phyloP scores from a whole-genome alignment of 495 filamentous ascomycete species.

The Podospora tetraspora region DNA sequence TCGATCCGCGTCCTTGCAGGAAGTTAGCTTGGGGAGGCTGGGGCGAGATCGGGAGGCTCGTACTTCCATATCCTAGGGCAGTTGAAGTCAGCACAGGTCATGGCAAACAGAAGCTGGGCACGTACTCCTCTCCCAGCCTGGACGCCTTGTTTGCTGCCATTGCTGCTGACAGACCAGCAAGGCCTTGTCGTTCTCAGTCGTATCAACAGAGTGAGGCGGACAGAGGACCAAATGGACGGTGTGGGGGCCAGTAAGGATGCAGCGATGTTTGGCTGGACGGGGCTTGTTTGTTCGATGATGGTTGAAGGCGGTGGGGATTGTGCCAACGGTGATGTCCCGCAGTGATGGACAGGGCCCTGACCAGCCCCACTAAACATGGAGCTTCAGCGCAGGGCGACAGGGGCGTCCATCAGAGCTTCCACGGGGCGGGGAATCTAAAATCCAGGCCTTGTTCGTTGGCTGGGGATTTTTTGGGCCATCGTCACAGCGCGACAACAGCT shows the following conservation, averaged over 20 bases:
- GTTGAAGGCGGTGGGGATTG: conserved; percentile 21
- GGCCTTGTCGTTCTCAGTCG: background rate
- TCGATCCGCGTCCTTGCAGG: conserved; percentile 55
- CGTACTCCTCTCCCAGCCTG: conserved; percentile 96
- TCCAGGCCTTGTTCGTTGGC: conserved; percentile 10
- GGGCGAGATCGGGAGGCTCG: conserved; percentile 35
- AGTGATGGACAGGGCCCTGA: background rate
- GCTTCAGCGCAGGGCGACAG: conserved; percentile 1
- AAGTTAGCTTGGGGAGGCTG: conserved; percentile 10
- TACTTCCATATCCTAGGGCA: conserved; percentile 88
- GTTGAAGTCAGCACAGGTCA: conserved; percentile 5
- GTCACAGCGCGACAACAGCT: background rate
- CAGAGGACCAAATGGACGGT: conserved; percentile 12
- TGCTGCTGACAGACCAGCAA: conserved; percentile 4
- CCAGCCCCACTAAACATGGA: background rate
- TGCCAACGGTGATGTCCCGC: conserved; percentile 9
- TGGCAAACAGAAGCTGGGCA: conserved; percentile 13
- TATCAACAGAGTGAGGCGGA: background rate
- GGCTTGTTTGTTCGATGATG: background rate
- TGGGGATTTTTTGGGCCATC: conserved; percentile 8
- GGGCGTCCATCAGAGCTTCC: background rate
- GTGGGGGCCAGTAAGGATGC: background rate
- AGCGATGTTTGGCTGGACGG: background rate
- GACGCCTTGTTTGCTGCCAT: conserved; percentile 89
- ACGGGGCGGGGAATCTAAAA: conserved; percentile 30